Base-by-base conservation (phyloP, 164 flowering plant species). In the Liriodendron chinense region DNA sequence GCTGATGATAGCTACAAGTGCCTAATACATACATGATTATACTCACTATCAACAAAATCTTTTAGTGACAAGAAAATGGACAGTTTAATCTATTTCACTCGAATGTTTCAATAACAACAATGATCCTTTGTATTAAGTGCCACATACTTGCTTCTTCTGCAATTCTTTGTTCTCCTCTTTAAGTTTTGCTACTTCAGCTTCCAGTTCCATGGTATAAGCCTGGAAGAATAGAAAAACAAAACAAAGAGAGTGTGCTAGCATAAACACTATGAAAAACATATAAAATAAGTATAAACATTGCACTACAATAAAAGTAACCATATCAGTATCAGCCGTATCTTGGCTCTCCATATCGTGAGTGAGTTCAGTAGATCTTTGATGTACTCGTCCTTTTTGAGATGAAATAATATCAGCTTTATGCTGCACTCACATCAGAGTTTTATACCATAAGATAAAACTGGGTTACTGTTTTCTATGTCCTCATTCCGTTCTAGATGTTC, bases 151-250 rank as follows among this genome's bases (percentile, higher is more conserved):
- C 82, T 89, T 94, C 80, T 84, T 86, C 77, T 71, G 80, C 78
- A 96, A 77, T 78, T 89, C 91, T 75, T 90, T 75, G 68, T 94
- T 91, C 77, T 92, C 94, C 81, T 87, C 97, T 80, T 92, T 96
- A 65, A 94, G 84, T 80, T 94, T 92, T 59, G 90, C 90, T 74
- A 94, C 89, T 85, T 96, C 99, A 66, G 89, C 91, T 84, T 96
- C 99, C 87, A 96, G 73, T 77, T 96, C 99, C 92, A 87, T 86
- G 1, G 99, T 96, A 80, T 96, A 92, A 26, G 99, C 99, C 99
- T 95, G 74, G 14, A 24, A 84, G 72, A 77, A 71, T 34, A 34
- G 10, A 73, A 63, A 49, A 26, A 70, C 47, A 47, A 0, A 73
- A 57, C 7, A 26, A 9, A 72, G 47, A 28, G 9, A 56, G 26